Evolutionary conservation across 1,284 basidiomycete genomes (phyloP).

Genomic region (Veloboletus limbatus): DNA sequence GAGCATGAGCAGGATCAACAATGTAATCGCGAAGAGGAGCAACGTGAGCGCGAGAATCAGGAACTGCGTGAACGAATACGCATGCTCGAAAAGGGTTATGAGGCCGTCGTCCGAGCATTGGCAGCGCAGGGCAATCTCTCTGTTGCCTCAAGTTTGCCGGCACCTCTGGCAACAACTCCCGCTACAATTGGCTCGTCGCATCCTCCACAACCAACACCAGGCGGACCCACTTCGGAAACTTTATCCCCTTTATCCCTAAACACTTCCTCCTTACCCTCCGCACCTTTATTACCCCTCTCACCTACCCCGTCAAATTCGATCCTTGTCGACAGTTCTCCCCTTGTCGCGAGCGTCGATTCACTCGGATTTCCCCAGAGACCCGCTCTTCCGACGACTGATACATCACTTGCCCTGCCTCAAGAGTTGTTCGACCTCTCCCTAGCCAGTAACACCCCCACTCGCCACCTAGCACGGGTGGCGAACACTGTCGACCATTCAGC

Average conservation of each 20-base stretch:
- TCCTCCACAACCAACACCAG: slow-evolving; percentile 32
- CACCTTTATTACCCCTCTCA: slow-evolving; percentile 41
- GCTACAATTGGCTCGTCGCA: slow-evolving; percentile 25
- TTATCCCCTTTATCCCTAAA: slow-evolving; percentile 16
- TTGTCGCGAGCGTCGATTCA: slow-evolving; percentile 32
- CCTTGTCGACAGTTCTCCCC: slow-evolving; percentile 32
- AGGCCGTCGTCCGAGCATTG: slow-evolving; percentile 71
- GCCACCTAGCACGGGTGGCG: slow-evolving; percentile 95
- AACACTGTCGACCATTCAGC: slow-evolving; percentile 54
- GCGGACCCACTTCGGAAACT: slow-evolving; percentile 30
- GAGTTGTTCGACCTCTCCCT: slow-evolving; percentile 27
- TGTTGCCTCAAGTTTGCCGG: slow-evolving; percentile 19
- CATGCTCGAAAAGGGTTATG: slow-evolving; percentile 76
- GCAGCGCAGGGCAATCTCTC: slow-evolving; percentile 45
- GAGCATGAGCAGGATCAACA: slow-evolving; percentile 35
- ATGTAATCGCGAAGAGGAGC: slow-evolving; percentile 44
- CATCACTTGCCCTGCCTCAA: slow-evolving; percentile 18
- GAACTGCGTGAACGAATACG: slow-evolving; percentile 72
- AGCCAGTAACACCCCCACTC: slow-evolving; percentile 61
- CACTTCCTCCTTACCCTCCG: slow-evolving; percentile 20
- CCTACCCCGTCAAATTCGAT: slow-evolving; percentile 47
- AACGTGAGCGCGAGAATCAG: slow-evolving; percentile 64
- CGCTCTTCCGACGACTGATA: slow-evolving; percentile 19
- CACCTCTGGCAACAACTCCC: slow-evolving; percentile 29
- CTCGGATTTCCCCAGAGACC: slow-evolving; percentile 29